A percentile compares a stretch with the other conserved stretches of the same genome.
phyloP scores from a whole-genome alignment of 2,329 filamentous ascomycete genomes.

The Aspergillus sp. region DNA sequence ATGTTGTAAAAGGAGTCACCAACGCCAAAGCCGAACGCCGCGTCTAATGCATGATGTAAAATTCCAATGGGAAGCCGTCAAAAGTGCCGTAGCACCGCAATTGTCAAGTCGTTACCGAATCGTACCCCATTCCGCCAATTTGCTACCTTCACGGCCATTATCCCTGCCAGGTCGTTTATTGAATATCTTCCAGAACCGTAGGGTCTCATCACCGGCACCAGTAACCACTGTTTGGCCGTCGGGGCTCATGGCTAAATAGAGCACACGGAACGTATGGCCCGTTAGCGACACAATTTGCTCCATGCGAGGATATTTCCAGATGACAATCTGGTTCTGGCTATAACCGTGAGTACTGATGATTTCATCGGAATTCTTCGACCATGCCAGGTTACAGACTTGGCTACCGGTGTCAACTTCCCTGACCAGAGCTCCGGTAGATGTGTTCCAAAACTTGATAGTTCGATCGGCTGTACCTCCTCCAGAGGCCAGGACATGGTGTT shows the following conservation, averaged over 20 bases:
- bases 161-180: constrained; percentile 72
- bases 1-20: constrained; percentile 13
- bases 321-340: constrained; percentile 96
- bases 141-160: constrained; percentile 65
- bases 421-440: constrained; percentile 72
- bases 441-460: constrained; percentile 98
- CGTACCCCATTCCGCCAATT: constrained; percentile 76
- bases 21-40: constrained; percentile 34
- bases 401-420: constrained; percentile 95
- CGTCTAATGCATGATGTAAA: constrained; percentile 33
- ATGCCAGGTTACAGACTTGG: constrained; percentile 97
- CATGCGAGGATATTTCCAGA: constrained; percentile 99
- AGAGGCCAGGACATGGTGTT: constrained; percentile 88
- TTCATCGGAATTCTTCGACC: constrained; percentile 97
- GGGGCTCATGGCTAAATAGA: constrained; percentile 96
- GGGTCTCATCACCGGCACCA: constrained; percentile 91
- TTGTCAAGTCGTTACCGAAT: constrained; percentile 58
- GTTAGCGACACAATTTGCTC: constrained; percentile 93
- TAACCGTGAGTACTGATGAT: constrained; percentile 97
- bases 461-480: constrained; percentile 94
- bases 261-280: constrained; percentile 91
- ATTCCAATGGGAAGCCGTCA: constrained; percentile 15
- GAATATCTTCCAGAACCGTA: constrained; percentile 97
- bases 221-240: constrained; percentile 93
- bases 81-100: constrained; percentile 15